Base-by-base conservation (phyloP, 2,329 filamentous ascomycete genomes). In the Trichoderma hamatum region DNA sequence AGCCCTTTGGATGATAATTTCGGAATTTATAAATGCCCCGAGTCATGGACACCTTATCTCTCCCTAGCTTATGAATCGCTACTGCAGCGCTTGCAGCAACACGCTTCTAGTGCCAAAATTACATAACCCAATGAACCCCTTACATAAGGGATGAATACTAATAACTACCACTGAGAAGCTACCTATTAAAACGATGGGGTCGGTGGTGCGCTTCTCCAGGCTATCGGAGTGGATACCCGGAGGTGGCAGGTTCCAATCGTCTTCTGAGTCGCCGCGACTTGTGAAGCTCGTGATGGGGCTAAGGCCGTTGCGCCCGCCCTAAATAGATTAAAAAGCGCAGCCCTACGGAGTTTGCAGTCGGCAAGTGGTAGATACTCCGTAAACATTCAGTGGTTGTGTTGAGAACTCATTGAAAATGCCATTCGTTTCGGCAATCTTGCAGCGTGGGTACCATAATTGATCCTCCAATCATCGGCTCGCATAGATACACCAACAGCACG, bases 241-340 rank as follows among this genome's bases (percentile, higher is more conserved):
- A n/a, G 60, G 28, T 21, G 24, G 30, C 5, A 13, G 51, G 6
- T 16, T 16, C 24, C 36, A 16, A 34, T 34, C n/a, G 11, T 13
- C 16, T 24, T 13, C n/a, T 26, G 51, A 64, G 9, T 55, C 24
- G 6, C 9, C 30, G 30, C 19, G 19, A 46, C 26, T 21, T 39
- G 13, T 5, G 32, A 36, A 7, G 32, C 51, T 43, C 34, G 62
- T 43, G 51, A 55, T 54, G 51, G 46, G 24, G 34, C 51, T 43
- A 55, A 56, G 36, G 24, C 21, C 3, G 34, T 52, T 65, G 34
- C 62, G 62, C 62, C 62, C 62, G 62, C 62, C 36, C 62, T 65
- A 56, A 55, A 13, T 19, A 56, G 39, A 32, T 55, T 43, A 64
- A 52, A 34, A 16, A 24, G 46, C 39, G 39, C 24, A 64, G 61